Evolutionary conservation across 345 rosid species (phyloP), one percentile per base, ranked within the genome.

Genomic region (Firmiana major): DNA sequence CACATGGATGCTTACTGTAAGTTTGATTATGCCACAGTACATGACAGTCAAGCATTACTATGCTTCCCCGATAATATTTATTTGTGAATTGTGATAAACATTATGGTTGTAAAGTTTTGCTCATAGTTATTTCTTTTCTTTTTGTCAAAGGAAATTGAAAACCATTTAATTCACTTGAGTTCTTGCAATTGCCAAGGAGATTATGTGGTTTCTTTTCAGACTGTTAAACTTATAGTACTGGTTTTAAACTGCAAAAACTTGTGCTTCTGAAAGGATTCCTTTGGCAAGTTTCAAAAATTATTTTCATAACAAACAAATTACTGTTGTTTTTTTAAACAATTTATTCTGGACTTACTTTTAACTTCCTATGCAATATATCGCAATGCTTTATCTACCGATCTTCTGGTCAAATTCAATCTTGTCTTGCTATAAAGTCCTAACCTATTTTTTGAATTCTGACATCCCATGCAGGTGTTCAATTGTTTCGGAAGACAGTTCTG

Each of bases 1-100:
- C 67, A 90, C 93, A 40, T 88, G 92, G 95, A 90, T 92, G 97
- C 85, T 92, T 19, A 90, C 95, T 0, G 95, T 92, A 84, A 87
- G 91, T 82, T 75, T 7, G 9, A 34, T 31, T 40, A 28, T 57
- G 9, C 21, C 43, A 72, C 28, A 17, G n/a, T 49, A 31, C 9
- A 28, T 43, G 53, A 22, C 72, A 67, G 13, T 22, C 19, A 22
- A 12, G 26, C 12, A 36, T 67, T 67, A 21, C n/a, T 6, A 43
- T 22, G 71, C 53, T 67, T 67, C 53, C 12, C 31, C 4, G 19
- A 13, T 67, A 42, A 66, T 66, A 11, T 5, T 55, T 55, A 8
- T 21, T 8, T n/a, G 60, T 55, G 22, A 19, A 55, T 55, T 8
- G 26, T 21, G 7, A 51, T 51, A 51, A 17, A 51, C n/a, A 15